phyloP scores from a whole-genome alignment of 2,329 filamentous ascomycete genomes.

The Ascochyta fabae region DNA sequence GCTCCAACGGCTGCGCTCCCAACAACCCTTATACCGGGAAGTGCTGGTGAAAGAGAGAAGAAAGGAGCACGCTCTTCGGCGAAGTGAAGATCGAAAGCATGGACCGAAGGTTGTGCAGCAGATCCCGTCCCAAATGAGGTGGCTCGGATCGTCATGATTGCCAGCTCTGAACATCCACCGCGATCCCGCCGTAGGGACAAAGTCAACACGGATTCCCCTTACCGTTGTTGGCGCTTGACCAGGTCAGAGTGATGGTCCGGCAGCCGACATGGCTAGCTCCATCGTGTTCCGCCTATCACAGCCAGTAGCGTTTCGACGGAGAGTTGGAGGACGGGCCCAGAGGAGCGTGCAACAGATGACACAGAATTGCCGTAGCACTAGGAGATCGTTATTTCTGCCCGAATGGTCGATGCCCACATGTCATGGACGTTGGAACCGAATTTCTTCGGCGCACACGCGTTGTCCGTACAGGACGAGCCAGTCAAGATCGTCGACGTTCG shows the following conservation, averaged over 20 bases:
- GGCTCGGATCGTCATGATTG: slow-evolving; percentile 11
- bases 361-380: not conserved
- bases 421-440: not conserved
- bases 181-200: slow-evolving; percentile 12
- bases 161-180: not conserved
- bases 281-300: slow-evolving; percentile 2
- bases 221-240: slow-evolving; percentile 13
- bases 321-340: slow-evolving; percentile 1
- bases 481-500: not conserved
- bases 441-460: not conserved
- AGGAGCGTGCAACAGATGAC: slow-evolving; percentile 3
- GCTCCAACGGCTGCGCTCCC: slow-evolving; percentile 3
- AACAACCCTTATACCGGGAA: slow-evolving; percentile 15
- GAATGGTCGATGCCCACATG: not conserved
- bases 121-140: slow-evolving; percentile 6
- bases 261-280: slow-evolving; percentile 9
- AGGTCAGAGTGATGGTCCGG: slow-evolving; percentile 7
- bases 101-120: not conserved
- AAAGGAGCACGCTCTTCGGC: slow-evolving; percentile 14
- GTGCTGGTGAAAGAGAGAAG: not conserved
- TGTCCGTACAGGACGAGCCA: not conserved
- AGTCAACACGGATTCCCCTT: slow-evolving; percentile 7
- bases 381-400: slow-evolving; percentile 16
- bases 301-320: not conserved
- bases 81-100: not conserved